A percentile compares a stretch with the other conserved stretches of the same genome.
phyloP scores from a whole-genome alignment of 768 basidiomycete genomes.

The Termitomyces sp. region DNA sequence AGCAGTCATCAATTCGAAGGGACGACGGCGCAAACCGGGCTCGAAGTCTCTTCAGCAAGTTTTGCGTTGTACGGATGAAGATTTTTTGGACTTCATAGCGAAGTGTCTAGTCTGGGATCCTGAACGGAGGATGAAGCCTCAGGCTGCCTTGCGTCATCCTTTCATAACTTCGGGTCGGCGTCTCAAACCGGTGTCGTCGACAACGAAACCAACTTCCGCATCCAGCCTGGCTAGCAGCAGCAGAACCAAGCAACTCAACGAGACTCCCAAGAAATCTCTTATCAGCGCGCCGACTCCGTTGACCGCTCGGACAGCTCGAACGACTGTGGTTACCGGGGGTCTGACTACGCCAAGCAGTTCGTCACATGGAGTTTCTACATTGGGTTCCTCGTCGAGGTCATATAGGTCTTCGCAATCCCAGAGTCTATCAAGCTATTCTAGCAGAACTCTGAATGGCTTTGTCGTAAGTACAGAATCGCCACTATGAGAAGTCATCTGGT shows the following conservation, averaged over 20 bases:
- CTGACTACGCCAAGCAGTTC: slow-evolving; percentile 55
- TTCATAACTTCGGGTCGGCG: slow-evolving; percentile 72
- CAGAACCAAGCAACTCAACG: slow-evolving; percentile 47
- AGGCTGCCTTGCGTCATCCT: slow-evolving; percentile 86
- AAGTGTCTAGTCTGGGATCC: slow-evolving; percentile 99
- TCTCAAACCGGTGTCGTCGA: slow-evolving; percentile 38
- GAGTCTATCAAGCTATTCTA: slow-evolving; percentile 67
- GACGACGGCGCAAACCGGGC: slow-evolving; percentile 85
- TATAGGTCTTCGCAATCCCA: slow-evolving; percentile 68
- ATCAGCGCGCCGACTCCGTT: slow-evolving; percentile 88
- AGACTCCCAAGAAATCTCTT: slow-evolving; percentile 85
- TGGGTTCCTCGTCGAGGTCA: slow-evolving; percentile 58
- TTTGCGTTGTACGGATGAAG: slow-evolving; percentile 87
- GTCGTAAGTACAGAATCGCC: slow-evolving; percentile 40
- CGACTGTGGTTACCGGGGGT: slow-evolving; percentile 38
- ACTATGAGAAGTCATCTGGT: not conserved
- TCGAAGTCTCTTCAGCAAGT: slow-evolving; percentile 88
- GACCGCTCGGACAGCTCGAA: slow-evolving; percentile 69
- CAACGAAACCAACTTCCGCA: slow-evolving; percentile 53
- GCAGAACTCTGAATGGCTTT: slow-evolving; percentile 66
- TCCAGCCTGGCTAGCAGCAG: slow-evolving; percentile 47
- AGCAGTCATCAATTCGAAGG: slow-evolving; percentile 94
- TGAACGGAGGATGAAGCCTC: slow-evolving; percentile 90
- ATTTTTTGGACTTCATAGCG: slow-evolving; percentile 93
- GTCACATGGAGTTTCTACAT: slow-evolving; percentile 43